Evolutionary conservation across 768 basidiomycete species (phyloP).

Genomic region (Pisolithus microcarpus): DNA sequence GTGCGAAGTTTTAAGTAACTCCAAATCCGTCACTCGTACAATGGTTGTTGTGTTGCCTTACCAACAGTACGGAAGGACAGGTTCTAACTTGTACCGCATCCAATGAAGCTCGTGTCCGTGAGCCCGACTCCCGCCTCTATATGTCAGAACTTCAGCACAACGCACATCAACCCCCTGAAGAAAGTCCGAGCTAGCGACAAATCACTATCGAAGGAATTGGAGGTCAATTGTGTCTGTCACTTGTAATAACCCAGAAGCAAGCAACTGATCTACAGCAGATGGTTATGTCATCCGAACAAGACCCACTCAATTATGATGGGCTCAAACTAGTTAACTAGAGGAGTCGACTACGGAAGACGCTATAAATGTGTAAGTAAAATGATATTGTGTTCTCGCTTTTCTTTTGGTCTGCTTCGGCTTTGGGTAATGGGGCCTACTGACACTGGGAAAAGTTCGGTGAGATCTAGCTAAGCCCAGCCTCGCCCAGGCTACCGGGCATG

Average conservation of each 20-base stretch:
- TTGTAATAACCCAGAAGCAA: not conserved
- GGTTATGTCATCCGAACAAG: not conserved
- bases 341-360: conserved; percentile 1
- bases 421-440: conserved; percentile 18
- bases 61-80: too few species aligned
- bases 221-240: too few species aligned
- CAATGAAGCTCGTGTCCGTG: too few species aligned
- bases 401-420: not conserved
- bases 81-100: too few species aligned
- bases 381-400: not conserved
- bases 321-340: not conserved
- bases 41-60: too few species aligned
- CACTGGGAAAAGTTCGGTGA: conserved; percentile 18
- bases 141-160: too few species aligned
- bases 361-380: conserved; percentile 11
- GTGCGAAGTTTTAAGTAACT: too few species aligned
- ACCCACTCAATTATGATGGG: not conserved
- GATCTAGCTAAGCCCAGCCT: not conserved
- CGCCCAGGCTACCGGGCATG: conserved; percentile 4
- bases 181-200: too few species aligned
- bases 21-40: too few species aligned
- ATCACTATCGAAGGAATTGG: too few species aligned
- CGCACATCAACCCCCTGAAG: too few species aligned
- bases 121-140: too few species aligned
- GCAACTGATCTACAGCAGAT: not conserved